Evolutionary conservation across 1,284 basidiomycete genomes (phyloP), one percentile per base, ranked within the genome.

Genomic region (Malassezia restricta): DNA sequence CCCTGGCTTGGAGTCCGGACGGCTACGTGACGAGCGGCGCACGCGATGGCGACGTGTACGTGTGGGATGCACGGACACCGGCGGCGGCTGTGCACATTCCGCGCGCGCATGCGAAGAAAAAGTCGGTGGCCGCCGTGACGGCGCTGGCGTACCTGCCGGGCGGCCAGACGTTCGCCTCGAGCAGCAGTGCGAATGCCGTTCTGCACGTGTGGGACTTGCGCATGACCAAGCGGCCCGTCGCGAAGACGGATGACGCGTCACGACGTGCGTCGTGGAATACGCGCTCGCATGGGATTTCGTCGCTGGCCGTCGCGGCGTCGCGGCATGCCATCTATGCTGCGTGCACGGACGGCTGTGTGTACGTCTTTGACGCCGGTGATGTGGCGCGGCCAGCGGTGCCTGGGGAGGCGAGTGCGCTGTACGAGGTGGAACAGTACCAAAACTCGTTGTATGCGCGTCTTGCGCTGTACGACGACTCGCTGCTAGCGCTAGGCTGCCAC

Each of bases 191-290:
- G 6, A 65, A 71, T 20, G 66, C 55, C 20, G 57, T 61, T 32
- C 51, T 72, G 53, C 67, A 69, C 40, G 51, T 65, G 28, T 72
- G 70, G 70, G 70, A 72, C 31, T 58, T 65, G 47, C 63, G 68
- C 17, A 35, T 38, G 45, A 33, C 40, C 24, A n/a, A n/a, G 12
- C 32, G 30, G 1, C 28, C 27, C 27, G 29, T 24, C 27, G 17
- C 35, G 11, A 12, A 5, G 30, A 64, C 55, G 3, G 47, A 54
- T 1, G 62, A 64, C 32, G 20, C 60, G 3, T 64, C 64, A 12
- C 20, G 54, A 8, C 50, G 53, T n/a, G 15, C 42, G 15, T 42
- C 54, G 9, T 20, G 43, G 17, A 53, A 54, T 27, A 50, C 49
- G 5, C 58, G 69, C 28, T 38, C 66, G 6, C 69, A 72, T 37